A percentile compares a stretch with the other conserved stretches of the same genome.
Conservation (phyloP, 2,329 filamentous ascomycete species). For the Colletotrichum lentis region DNA sequence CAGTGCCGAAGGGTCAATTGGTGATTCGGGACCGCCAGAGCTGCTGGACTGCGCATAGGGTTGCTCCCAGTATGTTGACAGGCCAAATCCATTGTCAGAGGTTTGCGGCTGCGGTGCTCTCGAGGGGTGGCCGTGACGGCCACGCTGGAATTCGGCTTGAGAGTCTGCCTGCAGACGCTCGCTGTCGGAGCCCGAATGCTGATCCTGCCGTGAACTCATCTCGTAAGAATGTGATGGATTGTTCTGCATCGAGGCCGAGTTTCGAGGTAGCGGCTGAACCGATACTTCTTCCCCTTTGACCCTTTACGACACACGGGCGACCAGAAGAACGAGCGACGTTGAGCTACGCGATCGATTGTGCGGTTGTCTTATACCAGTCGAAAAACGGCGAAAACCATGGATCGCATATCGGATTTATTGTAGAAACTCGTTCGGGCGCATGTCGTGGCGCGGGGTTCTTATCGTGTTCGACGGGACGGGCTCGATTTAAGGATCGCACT, state of each 20-base stretch:
- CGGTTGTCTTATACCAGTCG: constrained; percentile 15
- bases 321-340: not conserved
- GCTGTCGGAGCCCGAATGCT: constrained; percentile 12
- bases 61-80: constrained; percentile 64
- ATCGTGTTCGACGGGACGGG: not conserved
- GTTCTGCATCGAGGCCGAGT: constrained; percentile 10
- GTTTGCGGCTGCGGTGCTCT: constrained; percentile 6
- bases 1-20: constrained; percentile 62
- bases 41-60: constrained; percentile 53
- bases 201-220: constrained; percentile 31
- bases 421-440: constrained; percentile 9
- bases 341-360: not conserved
- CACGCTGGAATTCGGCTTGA: constrained; percentile 26
- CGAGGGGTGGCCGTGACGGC: constrained; percentile 23
- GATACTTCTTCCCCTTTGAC: not conserved
- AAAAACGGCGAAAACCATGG: not conserved
- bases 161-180: constrained; percentile 39
- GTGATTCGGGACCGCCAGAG: constrained; percentile 54
- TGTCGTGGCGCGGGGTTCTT: constrained; percentile 7
- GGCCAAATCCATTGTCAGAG: constrained; percentile 50
- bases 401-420: constrained; percentile 25
- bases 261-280: not conserved
- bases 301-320: not conserved
- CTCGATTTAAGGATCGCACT: constrained; percentile 1
- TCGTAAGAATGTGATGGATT: constrained; percentile 20